Evolutionary conservation across 1,284 basidiomycete species (phyloP).

Genomic region (Pseudozyma tsukubaensis): DNA sequence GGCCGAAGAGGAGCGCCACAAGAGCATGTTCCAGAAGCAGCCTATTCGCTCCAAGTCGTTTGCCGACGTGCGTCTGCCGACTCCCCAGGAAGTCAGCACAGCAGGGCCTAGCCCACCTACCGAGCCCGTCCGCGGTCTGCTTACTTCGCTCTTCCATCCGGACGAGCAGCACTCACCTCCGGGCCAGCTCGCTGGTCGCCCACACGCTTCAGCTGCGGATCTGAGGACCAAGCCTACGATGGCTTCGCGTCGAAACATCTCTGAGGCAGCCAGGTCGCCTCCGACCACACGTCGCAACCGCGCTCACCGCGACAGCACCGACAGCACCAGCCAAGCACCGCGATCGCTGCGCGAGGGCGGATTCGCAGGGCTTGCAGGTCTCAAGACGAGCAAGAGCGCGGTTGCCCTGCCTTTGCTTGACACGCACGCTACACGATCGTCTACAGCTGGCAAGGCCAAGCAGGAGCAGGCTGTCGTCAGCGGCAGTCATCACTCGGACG

Average conservation of each 20-base stretch:
- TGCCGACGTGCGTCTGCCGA: slow-evolving; percentile 57
- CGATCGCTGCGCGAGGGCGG: slow-evolving; percentile 38
- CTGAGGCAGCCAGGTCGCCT: slow-evolving; percentile 29
- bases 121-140: slow-evolving; percentile 58
- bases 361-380: slow-evolving; percentile 45
- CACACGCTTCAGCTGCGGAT: slow-evolving; percentile 60
- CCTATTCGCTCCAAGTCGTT: slow-evolving; percentile 71
- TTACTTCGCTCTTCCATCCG: slow-evolving; percentile 65
- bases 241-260: slow-evolving; percentile 16
- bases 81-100: slow-evolving; percentile 16
- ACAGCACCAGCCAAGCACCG: slow-evolving; percentile 27
- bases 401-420: slow-evolving; percentile 72
- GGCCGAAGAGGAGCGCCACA: slow-evolving; percentile 77
- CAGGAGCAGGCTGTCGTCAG: slow-evolving; percentile 23
- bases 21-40: slow-evolving; percentile 81
- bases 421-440: slow-evolving; percentile 71
- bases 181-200: slow-evolving; percentile 56
- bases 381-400: slow-evolving; percentile 76
- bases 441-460: slow-evolving; percentile 67
- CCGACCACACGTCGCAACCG: slow-evolving; percentile 28
- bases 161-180: slow-evolving; percentile 61
- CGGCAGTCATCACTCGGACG: slow-evolving; percentile 36
- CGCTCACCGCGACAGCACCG: slow-evolving; percentile 38
- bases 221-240: slow-evolving; percentile 35
- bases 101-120: slow-evolving; percentile 29